A percentile compares a stretch with the other conserved stretches of the same genome.
Conservation (phyloP, 345 rosid genomes). For the Eucalyptus albens region DNA sequence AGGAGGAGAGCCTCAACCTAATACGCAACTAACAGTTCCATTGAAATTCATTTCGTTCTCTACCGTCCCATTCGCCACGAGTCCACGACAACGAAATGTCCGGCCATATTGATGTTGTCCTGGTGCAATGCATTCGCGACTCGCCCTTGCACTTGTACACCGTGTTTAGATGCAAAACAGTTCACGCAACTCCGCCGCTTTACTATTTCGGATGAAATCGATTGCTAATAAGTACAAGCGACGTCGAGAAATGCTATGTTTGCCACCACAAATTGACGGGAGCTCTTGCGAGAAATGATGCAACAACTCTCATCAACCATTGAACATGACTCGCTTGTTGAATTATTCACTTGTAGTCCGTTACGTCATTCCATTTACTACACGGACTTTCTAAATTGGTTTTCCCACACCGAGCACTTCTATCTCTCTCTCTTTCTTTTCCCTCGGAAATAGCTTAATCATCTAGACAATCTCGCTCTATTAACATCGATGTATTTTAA, state of each 20-base stretch:
- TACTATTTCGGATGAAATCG: background rate
- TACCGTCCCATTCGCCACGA: background rate
- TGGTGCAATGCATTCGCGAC: background rate
- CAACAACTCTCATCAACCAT: background rate
- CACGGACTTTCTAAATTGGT: rapidly evolving
- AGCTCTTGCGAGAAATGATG: background rate
- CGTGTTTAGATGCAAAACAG: background rate
- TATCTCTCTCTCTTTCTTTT: background rate
- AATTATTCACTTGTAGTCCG: rapidly evolving
- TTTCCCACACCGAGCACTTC: background rate
- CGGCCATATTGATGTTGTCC: background rate
- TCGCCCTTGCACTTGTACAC: background rate
- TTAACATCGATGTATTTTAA: background rate
- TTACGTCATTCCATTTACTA: background rate
- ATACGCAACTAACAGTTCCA: background rate
- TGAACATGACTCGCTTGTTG: background rate
- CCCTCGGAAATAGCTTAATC: background rate
- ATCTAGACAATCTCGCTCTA: background rate
- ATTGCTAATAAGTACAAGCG: background rate
- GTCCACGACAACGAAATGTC: background rate
- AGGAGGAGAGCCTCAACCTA: background rate
- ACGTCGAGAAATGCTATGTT: background rate
- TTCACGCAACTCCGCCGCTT: background rate
- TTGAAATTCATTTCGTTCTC: background rate
- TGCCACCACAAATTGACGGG: background rate